phyloP scores from a whole-genome alignment of 2,329 filamentous ascomycete species.

The Verticillium klebahnii region DNA sequence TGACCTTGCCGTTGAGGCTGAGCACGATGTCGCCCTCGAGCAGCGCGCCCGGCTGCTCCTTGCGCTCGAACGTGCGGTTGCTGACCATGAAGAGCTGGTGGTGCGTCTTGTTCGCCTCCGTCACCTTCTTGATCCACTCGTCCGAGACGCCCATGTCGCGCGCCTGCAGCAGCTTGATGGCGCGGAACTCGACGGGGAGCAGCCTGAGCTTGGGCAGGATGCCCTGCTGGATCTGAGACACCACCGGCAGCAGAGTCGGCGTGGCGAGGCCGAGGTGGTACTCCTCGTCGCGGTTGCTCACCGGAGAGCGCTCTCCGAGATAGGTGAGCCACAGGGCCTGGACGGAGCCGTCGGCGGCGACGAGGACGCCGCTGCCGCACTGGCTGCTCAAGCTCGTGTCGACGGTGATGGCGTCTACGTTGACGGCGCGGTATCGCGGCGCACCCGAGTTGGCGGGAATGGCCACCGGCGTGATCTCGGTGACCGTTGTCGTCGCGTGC shows the following conservation, averaged over 20 bases:
- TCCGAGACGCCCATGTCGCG: constrained; percentile 96
- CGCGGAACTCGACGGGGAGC: constrained; percentile 88
- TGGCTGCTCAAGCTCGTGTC: constrained; percentile 88
- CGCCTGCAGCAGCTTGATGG: constrained; percentile 94
- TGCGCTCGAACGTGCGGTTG: constrained; percentile 71
- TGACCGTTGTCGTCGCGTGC: constrained; percentile 89
- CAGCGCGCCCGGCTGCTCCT: constrained; percentile 50
- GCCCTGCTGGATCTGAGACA: constrained; percentile 78
- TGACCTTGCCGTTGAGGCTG: constrained; percentile 84
- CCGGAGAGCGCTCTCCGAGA: constrained; percentile 78
- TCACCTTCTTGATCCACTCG: constrained; percentile 90
- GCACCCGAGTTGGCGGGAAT: constrained; percentile 92
- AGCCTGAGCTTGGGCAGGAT: constrained; percentile 79
- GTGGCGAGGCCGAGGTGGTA: constrained; percentile 93
- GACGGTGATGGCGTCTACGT: constrained; percentile 94
- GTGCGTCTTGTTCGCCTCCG: constrained; percentile 80
- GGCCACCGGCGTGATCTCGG: constrained; percentile 93
- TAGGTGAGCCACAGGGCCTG: constrained; percentile 97
- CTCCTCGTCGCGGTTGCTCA: constrained; percentile 83
- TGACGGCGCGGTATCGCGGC: constrained; percentile 89
- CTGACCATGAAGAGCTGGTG: constrained; percentile 98
- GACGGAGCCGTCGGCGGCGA: constrained; percentile 84
- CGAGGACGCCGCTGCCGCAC: constrained; percentile 89
- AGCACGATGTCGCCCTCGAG: constrained; percentile 90
- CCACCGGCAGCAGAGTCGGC: constrained; percentile 82